Conservation (phyloP, 257 asterid genomes). For the Nicotiana noctiflora region DNA sequence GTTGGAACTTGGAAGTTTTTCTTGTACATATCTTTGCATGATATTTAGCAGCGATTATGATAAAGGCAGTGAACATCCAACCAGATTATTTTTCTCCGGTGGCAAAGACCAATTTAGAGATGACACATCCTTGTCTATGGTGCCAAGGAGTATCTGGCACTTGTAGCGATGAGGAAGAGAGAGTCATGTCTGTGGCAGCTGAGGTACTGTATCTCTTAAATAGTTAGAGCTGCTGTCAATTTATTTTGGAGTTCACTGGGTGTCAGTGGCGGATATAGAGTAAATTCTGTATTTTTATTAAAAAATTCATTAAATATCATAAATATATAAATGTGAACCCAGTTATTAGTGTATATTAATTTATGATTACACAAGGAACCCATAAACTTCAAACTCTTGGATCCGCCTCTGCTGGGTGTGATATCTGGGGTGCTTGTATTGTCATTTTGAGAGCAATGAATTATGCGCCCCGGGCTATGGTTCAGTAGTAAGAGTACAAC, state of each 20-base stretch:
- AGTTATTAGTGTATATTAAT: too few species aligned
- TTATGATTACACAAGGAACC: too few species aligned
- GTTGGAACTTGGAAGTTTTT: neutral
- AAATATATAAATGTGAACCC: too few species aligned
- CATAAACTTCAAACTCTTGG: too few species aligned
- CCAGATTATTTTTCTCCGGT: neutral
- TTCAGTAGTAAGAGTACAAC: neutral
- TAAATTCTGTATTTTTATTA: too few species aligned
- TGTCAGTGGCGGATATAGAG: too few species aligned
- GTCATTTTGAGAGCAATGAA: neutral
- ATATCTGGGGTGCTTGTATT: neutral
- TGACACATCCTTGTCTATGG: neutral
- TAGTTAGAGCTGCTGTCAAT: neutral
- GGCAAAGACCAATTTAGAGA: neutral
- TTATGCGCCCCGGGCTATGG: neutral
- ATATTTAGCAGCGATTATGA: neutral
- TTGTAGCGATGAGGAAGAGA: neutral
- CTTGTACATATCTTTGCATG: neutral
- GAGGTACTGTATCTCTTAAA: neutral
- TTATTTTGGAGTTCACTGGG: neutral
- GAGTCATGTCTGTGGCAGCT: neutral
- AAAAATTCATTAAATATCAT: too few species aligned
- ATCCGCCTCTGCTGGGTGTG: neutral
- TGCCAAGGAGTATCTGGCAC: neutral
- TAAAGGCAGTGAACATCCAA: neutral